Evolutionary conservation across 129 eudicot species (phyloP).

Genomic region (Flaveria robusta): DNA sequence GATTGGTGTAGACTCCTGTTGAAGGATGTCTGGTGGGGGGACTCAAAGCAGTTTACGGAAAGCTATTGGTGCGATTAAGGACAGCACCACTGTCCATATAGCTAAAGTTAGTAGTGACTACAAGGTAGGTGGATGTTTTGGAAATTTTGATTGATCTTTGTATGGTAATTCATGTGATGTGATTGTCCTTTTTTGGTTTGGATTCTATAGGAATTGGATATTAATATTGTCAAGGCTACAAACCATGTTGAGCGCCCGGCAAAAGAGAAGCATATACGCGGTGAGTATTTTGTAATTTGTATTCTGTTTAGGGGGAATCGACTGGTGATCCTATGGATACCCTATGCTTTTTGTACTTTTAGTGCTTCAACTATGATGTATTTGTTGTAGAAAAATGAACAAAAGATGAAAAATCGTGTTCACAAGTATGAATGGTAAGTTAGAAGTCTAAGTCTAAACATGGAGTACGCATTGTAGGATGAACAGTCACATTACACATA

Average conservation of each 20-base stretch:
- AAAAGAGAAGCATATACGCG: conserved; percentile 87
- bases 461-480: neutral
- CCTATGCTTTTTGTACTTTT: neutral
- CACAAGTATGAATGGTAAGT: neutral
- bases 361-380: conserved; percentile 9
- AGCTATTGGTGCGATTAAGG: conserved; percentile 97
- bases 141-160: neutral
- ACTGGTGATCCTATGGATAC: neutral
- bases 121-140: conserved; percentile 54
- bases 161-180: neutral
- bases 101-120: conserved; percentile 96
- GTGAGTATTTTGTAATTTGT: conserved; percentile 44
- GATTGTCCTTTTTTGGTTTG: neutral
- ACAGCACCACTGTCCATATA: conserved; percentile 88
- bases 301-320: neutral
- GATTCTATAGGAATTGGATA: conserved; percentile 72
- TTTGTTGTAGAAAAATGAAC: conserved; percentile 5
- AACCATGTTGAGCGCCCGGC: conserved; percentile 97
- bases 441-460: neutral
- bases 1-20: conserved; percentile 20
- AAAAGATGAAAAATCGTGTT: neutral
- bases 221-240: conserved; percentile 92
- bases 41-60: conserved; percentile 80
- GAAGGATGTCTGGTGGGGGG: conserved; percentile 80
- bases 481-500: neutral